A percentile compares a stretch with the other conserved stretches of the same genome.
Conservation (phyloP, 108 stramenopile genomes). For the Chaetoceros muelleri region DNA sequence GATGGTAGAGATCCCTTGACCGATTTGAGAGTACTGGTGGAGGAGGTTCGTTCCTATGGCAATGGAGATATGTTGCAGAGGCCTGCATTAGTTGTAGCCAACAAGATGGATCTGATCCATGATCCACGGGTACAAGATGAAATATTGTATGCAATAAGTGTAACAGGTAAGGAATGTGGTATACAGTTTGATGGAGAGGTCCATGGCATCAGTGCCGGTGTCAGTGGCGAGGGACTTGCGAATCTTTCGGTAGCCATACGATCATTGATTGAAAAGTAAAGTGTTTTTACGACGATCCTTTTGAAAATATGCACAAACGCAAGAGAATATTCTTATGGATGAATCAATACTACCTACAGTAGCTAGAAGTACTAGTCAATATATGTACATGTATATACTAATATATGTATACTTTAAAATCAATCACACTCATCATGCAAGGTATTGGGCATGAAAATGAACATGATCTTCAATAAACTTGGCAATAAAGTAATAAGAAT, state of each 20-base stretch:
- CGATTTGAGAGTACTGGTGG: constrained; percentile 50
- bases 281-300: too few species aligned
- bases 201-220: constrained; percentile 71
- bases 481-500: constrained; percentile 88
- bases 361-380: too few species aligned
- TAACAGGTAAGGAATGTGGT: constrained; percentile 42
- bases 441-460: constrained; percentile 56
- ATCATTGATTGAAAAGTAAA: not conserved
- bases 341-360: too few species aligned
- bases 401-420: too few species aligned
- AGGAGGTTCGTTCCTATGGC: constrained; percentile 64
- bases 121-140: constrained; percentile 35
- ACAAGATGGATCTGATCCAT: constrained; percentile 73
- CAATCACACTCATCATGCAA: too few species aligned
- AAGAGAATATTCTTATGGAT: too few species aligned
- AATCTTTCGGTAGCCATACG: constrained; percentile 46
- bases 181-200: constrained; percentile 49
- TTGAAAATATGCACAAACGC: too few species aligned
- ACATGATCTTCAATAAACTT: constrained; percentile 83
- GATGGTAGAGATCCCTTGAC: constrained; percentile 61
- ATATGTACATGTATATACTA: too few species aligned
- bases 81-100: constrained; percentile 66
- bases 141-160: constrained; percentile 24
- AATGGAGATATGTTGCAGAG: constrained; percentile 53
- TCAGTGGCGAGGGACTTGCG: constrained; percentile 63